These are phyloP conservation scores for California macrophylla DNA, from an alignment of 441 rosid genomes.

Conservation along the genomic window DNA sequence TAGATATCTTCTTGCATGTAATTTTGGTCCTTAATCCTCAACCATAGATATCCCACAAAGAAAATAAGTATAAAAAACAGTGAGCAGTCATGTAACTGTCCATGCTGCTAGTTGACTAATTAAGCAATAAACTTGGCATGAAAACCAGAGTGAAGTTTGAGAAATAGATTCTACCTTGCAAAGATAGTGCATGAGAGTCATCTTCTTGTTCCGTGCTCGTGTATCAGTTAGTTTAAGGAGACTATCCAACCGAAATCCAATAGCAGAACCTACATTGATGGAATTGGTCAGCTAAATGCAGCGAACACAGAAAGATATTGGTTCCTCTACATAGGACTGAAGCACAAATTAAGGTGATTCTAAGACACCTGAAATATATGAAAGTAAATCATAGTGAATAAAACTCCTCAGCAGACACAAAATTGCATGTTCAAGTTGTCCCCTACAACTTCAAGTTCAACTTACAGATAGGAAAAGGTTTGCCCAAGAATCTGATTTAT, in stretches of 20 bases:
- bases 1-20: too few relatives aligned
- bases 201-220: slow-evolving; percentile 76
- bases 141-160: neutral
- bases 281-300: slow-evolving; percentile 7
- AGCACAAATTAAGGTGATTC: neutral
- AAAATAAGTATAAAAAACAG: too few relatives aligned
- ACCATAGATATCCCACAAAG: too few relatives aligned
- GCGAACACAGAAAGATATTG: neutral
- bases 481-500: too few relatives aligned
- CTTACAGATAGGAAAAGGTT: too few relatives aligned
- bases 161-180: slow-evolving; percentile 56
- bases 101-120: too few relatives aligned
- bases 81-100: too few relatives aligned
- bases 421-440: too few relatives aligned
- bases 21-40: too few relatives aligned
- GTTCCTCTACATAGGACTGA: neutral
- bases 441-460: too few relatives aligned
- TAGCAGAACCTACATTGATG: slow-evolving; percentile 62
- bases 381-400: too few relatives aligned
- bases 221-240: slow-evolving; percentile 93
- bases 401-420: too few relatives aligned
- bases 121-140: neutral
- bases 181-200: slow-evolving; percentile 97
- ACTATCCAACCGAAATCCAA: slow-evolving; percentile 94
- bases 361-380: neutral